These are phyloP conservation scores for Suhomyces xylopsoci DNA, from an alignment of 805 yeast species.

Conservation along the genomic window DNA sequence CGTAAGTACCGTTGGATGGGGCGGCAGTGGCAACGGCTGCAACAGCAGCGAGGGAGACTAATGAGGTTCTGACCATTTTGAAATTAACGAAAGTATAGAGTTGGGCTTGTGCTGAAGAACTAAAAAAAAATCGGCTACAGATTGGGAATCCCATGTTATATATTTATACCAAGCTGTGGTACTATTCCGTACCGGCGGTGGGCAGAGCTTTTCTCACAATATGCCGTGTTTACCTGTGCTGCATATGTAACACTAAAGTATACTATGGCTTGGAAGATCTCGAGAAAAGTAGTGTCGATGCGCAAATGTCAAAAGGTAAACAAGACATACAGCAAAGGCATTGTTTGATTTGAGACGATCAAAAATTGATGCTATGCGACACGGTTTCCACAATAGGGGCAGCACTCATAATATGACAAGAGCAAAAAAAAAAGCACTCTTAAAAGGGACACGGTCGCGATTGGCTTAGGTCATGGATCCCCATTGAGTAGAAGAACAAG, in stretches of 20 bases:
- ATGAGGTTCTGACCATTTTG: slow-evolving; percentile 7
- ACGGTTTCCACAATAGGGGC: neutral
- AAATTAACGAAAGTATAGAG: slow-evolving; percentile 12
- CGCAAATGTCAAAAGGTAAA: neutral
- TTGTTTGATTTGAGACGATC: neutral
- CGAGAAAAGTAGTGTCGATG: neutral
- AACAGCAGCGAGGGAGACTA: slow-evolving; percentile 8
- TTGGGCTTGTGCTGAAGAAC: slow-evolving; percentile 10
- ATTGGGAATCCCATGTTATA: neutral
- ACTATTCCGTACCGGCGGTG: neutral
- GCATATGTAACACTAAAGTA: neutral
- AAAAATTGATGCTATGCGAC: neutral
- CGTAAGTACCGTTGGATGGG: slow-evolving; percentile 15
- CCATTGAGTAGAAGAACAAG: neutral
- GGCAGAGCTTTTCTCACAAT: neutral
- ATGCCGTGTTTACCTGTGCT: neutral
- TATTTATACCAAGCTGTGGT: neutral
- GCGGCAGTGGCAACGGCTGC: slow-evolving; percentile 12
- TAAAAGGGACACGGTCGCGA: neutral
- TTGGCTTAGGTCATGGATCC: neutral
- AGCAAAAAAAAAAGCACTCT: neutral
- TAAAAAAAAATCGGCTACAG: neutral
- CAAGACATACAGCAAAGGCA: neutral
- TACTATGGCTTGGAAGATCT: neutral
- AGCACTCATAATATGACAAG: neutral